A percentile compares a stretch with the other conserved stretches of the same genome.
Evolutionary conservation across 805 yeast genomes (phyloP).

Genomic region (Saccharomycopsis olivae): DNA sequence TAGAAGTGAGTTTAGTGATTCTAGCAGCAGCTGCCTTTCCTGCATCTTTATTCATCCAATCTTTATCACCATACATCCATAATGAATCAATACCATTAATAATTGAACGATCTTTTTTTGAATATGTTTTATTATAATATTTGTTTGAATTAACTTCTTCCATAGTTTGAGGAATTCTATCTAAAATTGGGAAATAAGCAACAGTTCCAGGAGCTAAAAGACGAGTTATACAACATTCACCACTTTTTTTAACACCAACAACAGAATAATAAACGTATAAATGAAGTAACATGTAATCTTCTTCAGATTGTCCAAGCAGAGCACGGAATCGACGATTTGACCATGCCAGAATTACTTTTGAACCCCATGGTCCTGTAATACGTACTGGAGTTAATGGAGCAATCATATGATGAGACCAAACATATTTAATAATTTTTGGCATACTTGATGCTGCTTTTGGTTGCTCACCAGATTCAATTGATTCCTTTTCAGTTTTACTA

Average conservation of each 20-base stretch:
- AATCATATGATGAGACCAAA: slow-evolving; percentile 41
- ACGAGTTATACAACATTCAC: slow-evolving; percentile 54
- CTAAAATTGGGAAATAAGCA: slow-evolving; percentile 46
- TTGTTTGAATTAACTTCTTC: slow-evolving; percentile 28
- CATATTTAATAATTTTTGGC: slow-evolving; percentile 5
- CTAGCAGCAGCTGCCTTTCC: slow-evolving; percentile 36
- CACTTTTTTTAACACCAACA: slow-evolving; percentile 48
- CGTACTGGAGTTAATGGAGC: slow-evolving; percentile 49
- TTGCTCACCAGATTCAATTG: slow-evolving; percentile 8
- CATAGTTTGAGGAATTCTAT: slow-evolving; percentile 34
- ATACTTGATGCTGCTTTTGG: not conserved
- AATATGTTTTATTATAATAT: slow-evolving; percentile 51
- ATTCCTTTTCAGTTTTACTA: too few relatives aligned
- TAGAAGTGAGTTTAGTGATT: slow-evolving; percentile 22
- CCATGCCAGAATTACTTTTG: slow-evolving; percentile 44
- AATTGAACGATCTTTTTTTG: slow-evolving; percentile 36
- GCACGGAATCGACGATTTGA: slow-evolving; percentile 36
- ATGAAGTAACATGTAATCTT: slow-evolving; percentile 34
- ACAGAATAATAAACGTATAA: slow-evolving; percentile 41
- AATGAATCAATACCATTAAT: slow-evolving; percentile 35
- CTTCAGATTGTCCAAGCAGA: slow-evolving; percentile 20
- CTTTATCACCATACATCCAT: slow-evolving; percentile 58
- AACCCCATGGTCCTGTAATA: slow-evolving; percentile 41
- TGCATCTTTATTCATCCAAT: slow-evolving; percentile 61
- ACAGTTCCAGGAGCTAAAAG: slow-evolving; percentile 48